These are phyloP conservation scores for Kodamaea kakaduensis DNA, from an alignment of 805 yeast genomes.

Conservation along the genomic window DNA sequence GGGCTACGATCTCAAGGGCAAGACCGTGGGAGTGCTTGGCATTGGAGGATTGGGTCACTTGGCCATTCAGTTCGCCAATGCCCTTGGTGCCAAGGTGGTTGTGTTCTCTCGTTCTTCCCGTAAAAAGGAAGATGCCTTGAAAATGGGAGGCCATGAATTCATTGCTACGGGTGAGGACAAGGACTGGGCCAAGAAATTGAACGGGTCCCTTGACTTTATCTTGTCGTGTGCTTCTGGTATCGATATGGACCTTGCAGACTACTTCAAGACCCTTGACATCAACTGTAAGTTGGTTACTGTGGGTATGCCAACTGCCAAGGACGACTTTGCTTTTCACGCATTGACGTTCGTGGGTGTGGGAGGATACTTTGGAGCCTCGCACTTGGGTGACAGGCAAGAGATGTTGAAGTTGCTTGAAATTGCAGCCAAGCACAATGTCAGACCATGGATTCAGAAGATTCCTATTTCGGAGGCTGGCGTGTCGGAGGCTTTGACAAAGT, in stretches of 20 bases:
- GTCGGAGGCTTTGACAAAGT: conserved; percentile 51
- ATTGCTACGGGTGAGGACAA: conserved; percentile 50
- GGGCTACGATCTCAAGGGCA: conserved; percentile 39
- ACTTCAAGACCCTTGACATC: conserved; percentile 50
- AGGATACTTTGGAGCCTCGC: conserved; percentile 53
- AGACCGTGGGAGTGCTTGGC: conserved; percentile 51
- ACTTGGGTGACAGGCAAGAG: conserved; percentile 59
- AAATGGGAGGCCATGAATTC: conserved; percentile 51
- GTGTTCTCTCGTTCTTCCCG: conserved; percentile 50
- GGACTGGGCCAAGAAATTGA: conserved; percentile 36
- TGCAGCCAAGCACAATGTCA: conserved; percentile 55
- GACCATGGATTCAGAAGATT: conserved; percentile 61
- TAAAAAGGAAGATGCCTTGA: conserved; percentile 46
- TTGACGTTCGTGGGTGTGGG: conserved; percentile 49
- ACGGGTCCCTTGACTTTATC: conserved; percentile 45
- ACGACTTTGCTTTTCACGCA: conserved; percentile 44
- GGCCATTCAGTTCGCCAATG: conserved; percentile 54
- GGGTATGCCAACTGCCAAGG: conserved; percentile 55
- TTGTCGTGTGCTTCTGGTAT: conserved; percentile 52
- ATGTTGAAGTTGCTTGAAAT: conserved; percentile 62
- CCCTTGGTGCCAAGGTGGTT: conserved; percentile 56
- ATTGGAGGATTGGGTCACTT: conserved; percentile 58
- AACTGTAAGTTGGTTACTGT: conserved; percentile 59
- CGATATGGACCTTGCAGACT: conserved; percentile 45
- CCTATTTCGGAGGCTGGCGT: conserved; percentile 52